Percentiles rank a stretch among this genome's conserved stretches.
Conservation (phyloP, 2,329 filamentous ascomycete genomes). For the Phaeosphaeria sp. region DNA sequence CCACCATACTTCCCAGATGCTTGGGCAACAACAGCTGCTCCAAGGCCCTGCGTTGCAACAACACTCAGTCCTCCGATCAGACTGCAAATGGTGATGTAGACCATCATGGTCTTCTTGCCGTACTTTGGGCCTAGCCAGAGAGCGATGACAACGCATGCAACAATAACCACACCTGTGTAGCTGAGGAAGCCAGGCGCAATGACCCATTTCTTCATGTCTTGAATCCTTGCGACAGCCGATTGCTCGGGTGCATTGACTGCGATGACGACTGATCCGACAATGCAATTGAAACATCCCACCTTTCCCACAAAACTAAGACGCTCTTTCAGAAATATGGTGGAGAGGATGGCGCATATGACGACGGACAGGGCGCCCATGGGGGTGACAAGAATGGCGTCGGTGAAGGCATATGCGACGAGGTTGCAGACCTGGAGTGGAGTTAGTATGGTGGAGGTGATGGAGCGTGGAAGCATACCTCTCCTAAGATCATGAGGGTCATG, state of each 20-base stretch:
- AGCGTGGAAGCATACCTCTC: slow-evolving; percentile 69
- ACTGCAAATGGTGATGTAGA: slow-evolving; percentile 96
- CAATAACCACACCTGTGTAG: slow-evolving; percentile 82
- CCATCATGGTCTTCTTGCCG: slow-evolving; percentile 96
- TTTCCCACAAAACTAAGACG: slow-evolving; percentile 94
- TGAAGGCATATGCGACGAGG: slow-evolving; percentile 95
- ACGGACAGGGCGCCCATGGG: slow-evolving; percentile 90
- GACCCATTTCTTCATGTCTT: slow-evolving; percentile 90
- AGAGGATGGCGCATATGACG: slow-evolving; percentile 88
- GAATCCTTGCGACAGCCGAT: slow-evolving; percentile 83
- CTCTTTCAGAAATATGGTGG: slow-evolving; percentile 95
- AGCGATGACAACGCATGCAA: slow-evolving; percentile 74
- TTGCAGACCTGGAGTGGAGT: slow-evolving; percentile 62
- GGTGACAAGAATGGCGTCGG: slow-evolving; percentile 93
- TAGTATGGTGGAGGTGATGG: not conserved
- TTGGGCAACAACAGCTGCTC: slow-evolving; percentile 88
- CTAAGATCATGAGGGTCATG: slow-evolving; percentile 96
- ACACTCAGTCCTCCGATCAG: slow-evolving; percentile 93
- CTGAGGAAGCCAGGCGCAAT: slow-evolving; percentile 84
- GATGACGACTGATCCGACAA: slow-evolving; percentile 91
- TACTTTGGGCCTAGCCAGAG: slow-evolving; percentile 85
- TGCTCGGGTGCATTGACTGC: slow-evolving; percentile 90
- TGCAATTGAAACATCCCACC: slow-evolving; percentile 93
- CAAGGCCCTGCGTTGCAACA: slow-evolving; percentile 90
- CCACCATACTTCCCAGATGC: slow-evolving; percentile 70